Percentiles rank a stretch among this genome's conserved stretches.
Conservation (phyloP, 169 alveolate species). For the Eimeria falciformis region DNA sequence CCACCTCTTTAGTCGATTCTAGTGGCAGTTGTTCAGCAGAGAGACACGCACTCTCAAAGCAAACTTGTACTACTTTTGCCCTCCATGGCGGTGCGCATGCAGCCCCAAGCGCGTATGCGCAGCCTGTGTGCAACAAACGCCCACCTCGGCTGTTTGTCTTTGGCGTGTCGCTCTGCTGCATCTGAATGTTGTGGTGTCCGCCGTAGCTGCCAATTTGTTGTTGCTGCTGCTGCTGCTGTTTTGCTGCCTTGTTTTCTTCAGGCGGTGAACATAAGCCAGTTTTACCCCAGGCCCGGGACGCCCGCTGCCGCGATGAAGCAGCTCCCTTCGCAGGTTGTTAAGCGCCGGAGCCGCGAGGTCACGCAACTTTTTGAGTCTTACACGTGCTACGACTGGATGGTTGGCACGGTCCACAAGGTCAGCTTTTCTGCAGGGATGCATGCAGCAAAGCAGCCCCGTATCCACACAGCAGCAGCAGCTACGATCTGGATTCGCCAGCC, state of each 20-base stretch:
- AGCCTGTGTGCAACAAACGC: background rate
- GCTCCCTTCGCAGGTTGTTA: constrained; percentile 77
- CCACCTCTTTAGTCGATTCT: too few species aligned
- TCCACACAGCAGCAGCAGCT: background rate
- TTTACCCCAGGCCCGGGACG: constrained; percentile 98
- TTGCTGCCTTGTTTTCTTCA: constrained; percentile 28
- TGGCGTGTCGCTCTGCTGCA: background rate
- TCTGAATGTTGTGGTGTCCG: background rate
- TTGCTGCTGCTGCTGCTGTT: constrained; percentile 17
- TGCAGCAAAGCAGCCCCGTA: background rate
- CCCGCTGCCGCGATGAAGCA: constrained; percentile 95
- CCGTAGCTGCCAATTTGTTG: background rate
- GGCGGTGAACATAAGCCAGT: constrained; percentile 96
- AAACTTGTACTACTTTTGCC: background rate
- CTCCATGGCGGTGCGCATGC: background rate
- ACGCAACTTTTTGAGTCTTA: constrained; percentile 77
- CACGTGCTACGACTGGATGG: constrained; percentile 73
- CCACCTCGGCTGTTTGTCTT: background rate
- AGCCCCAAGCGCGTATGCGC: background rate
- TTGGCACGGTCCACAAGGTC: constrained; percentile 73
- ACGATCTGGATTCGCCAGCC: background rate
- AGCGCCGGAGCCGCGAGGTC: constrained; percentile 78
- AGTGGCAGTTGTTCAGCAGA: too few species aligned
- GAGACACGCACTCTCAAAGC: too few species aligned
- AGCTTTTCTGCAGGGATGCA: background rate